Evolutionary conservation across 306 rosid genomes (phyloP).

Genomic region (Lithocarpus polystachyus): DNA sequence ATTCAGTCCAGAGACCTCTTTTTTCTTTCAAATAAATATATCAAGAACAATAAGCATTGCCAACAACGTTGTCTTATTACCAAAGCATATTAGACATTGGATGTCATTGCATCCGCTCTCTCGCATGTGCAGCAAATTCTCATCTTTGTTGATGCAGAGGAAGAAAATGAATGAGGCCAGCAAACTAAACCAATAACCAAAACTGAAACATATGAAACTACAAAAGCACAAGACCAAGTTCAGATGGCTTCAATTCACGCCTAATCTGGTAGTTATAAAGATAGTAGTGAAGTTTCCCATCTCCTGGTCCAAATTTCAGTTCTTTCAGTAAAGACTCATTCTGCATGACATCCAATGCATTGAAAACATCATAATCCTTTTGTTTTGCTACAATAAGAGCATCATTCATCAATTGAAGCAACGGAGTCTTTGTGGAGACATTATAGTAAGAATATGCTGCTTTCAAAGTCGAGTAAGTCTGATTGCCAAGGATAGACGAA

Average conservation of each 20-base stretch:
- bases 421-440: conserved; percentile 66
- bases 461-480: conserved; percentile 63
- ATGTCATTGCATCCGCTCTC: background rate
- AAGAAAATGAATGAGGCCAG: conserved; percentile 22
- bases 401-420: conserved; percentile 78
- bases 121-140: conserved; percentile 23
- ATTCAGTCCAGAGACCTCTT: background rate
- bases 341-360: conserved; percentile 82
- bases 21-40: background rate
- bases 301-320: conserved; percentile 67
- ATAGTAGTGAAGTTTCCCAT: conserved; percentile 69
- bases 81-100: background rate
- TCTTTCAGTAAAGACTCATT: conserved; percentile 58
- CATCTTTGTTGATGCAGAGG: conserved; percentile 1
- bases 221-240: conserved; percentile 65
- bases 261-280: conserved; percentile 51
- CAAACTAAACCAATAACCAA: conserved; percentile 10
- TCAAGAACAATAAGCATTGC: background rate
- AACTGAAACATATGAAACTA: conserved; percentile 32
- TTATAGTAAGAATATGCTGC: conserved; percentile 83
- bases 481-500: conserved; percentile 77
- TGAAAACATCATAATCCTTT: conserved; percentile 76
- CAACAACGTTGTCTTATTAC: background rate
- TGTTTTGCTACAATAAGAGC: conserved; percentile 70
- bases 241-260: conserved; percentile 54